A percentile compares a stretch with the other conserved stretches of the same genome.
phyloP scores from a whole-genome alignment of 2,329 filamentous ascomycete species.

The Neopestalotiopsis sp. region DNA sequence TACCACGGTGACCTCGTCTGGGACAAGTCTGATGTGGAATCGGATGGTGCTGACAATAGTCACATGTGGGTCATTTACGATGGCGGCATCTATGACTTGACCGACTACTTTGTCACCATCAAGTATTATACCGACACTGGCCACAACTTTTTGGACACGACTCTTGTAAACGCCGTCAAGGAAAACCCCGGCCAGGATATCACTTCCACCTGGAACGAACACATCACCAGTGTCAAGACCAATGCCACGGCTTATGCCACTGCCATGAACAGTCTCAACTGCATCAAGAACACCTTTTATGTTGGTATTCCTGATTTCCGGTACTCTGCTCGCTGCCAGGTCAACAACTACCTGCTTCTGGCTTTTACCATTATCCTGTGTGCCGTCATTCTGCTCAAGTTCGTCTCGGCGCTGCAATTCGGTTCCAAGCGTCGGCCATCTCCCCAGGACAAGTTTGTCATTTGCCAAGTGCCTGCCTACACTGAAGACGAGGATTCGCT shows the following conservation, averaged over 20 bases:
- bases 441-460: slow-evolving; percentile 97
- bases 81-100: slow-evolving; percentile 83
- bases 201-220: slow-evolving; percentile 64
- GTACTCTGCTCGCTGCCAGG: slow-evolving; percentile 73
- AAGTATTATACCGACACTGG: slow-evolving; percentile 58
- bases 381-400: slow-evolving; percentile 82
- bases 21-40: slow-evolving; percentile 61
- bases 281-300: slow-evolving; percentile 84
- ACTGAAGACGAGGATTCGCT: slow-evolving; percentile 97
- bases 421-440: slow-evolving; percentile 88
- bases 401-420: slow-evolving; percentile 90
- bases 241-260: slow-evolving; percentile 56
- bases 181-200: slow-evolving; percentile 83
- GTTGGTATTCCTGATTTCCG: slow-evolving; percentile 87
- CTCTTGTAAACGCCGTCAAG: slow-evolving; percentile 71
- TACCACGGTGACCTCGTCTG: slow-evolving; percentile 88
- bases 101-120: slow-evolving; percentile 85
- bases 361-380: slow-evolving; percentile 86
- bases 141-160: slow-evolving; percentile 69
- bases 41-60: slow-evolving; percentile 68
- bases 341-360: slow-evolving; percentile 90
- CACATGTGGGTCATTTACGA: slow-evolving; percentile 83
- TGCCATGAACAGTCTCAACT: slow-evolving; percentile 73
- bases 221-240: slow-evolving; percentile 51
- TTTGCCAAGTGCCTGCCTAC: slow-evolving; percentile 96